phyloP scores from a whole-genome alignment of 441 rosid species.

The Croton laevigatus region DNA sequence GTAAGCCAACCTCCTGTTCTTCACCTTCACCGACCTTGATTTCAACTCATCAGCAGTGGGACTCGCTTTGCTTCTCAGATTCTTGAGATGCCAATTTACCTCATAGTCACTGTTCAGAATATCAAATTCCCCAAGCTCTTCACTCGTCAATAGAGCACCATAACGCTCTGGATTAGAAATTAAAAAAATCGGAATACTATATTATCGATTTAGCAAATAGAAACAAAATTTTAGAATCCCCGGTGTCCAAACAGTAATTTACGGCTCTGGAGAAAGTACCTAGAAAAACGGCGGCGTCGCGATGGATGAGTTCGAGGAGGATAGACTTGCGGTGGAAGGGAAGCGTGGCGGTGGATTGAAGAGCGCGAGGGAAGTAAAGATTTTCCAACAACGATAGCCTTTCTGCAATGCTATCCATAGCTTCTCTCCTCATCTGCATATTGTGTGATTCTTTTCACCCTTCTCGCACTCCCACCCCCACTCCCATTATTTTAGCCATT shows the following conservation, averaged over 20 bases:
- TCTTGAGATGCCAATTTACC: slow-evolving; percentile 76
- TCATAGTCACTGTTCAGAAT: slow-evolving; percentile 61
- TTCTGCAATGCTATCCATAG: slow-evolving; percentile 55
- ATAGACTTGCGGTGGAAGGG: slow-evolving; percentile 73
- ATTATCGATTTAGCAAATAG: background rate
- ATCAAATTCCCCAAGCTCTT: slow-evolving; percentile 72
- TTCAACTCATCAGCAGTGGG: slow-evolving; percentile 66
- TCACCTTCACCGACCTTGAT: slow-evolving; percentile 60
- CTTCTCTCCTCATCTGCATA: slow-evolving; percentile 36
- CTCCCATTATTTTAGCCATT: no score
- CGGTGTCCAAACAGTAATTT: no score
- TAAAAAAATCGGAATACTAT: background rate
- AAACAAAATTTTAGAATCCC: no score
- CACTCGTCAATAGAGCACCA: slow-evolving; percentile 51
- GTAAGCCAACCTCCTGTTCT: slow-evolving; percentile 81
- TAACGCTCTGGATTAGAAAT: slow-evolving; percentile 52
- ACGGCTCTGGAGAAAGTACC: slow-evolving; percentile 44
- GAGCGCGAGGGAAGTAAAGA: slow-evolving; percentile 87
- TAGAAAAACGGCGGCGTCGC: slow-evolving; percentile 80
- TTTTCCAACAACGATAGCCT: slow-evolving; percentile 63
- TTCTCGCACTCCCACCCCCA: no score
- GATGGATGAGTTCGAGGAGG: slow-evolving; percentile 78
- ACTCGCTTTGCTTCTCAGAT: slow-evolving; percentile 55
- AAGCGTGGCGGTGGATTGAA: slow-evolving; percentile 42
- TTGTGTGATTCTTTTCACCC: no score